These are phyloP conservation scores for Coccomyxa sp. DNA, from an alignment of 139 green algal genomes.

Conservation along the genomic window DNA sequence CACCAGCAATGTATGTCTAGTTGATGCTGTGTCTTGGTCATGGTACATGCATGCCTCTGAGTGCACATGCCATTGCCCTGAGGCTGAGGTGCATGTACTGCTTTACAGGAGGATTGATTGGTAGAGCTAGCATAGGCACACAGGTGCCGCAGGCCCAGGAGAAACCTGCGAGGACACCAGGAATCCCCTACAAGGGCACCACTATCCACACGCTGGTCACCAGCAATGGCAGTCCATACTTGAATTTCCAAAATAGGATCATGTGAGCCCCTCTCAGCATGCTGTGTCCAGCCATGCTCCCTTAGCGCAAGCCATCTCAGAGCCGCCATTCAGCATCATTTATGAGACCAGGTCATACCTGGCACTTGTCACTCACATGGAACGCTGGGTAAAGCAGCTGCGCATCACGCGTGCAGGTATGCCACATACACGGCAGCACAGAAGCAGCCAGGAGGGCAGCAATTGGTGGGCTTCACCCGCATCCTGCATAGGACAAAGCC, in stretches of 20 bases:
- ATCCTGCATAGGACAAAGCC: slow-evolving; percentile 75
- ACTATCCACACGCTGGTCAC: slow-evolving; percentile 85
- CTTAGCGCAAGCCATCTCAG: too few species aligned
- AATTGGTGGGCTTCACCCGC: slow-evolving; percentile 78
- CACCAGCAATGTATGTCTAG: too few species aligned
- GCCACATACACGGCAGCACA: slow-evolving; percentile 73
- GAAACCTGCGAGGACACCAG: background rate
- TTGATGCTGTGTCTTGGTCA: too few species aligned
- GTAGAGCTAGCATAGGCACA: too few species aligned
- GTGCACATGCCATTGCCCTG: background rate
- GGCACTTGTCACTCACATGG: too few species aligned
- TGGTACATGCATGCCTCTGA: background rate
- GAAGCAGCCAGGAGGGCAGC: slow-evolving; percentile 60
- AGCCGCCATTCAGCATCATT: too few species aligned
- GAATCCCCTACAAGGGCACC: slow-evolving; percentile 10
- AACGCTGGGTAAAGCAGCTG: background rate
- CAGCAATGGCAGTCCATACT: slow-evolving; percentile 78
- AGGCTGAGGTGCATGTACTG: slow-evolving; percentile 7
- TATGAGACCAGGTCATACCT: too few species aligned
- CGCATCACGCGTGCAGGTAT: slow-evolving; percentile 61
- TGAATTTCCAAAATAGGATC: slow-evolving; percentile 87
- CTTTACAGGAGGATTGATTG: too few species aligned
- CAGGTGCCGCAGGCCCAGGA: too few species aligned
- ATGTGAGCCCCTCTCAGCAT: slow-evolving; percentile 52
- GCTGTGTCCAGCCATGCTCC: too few species aligned